Conservation (phyloP, 208 protist species). For the Acanthamoeba polyphaga region DNA sequence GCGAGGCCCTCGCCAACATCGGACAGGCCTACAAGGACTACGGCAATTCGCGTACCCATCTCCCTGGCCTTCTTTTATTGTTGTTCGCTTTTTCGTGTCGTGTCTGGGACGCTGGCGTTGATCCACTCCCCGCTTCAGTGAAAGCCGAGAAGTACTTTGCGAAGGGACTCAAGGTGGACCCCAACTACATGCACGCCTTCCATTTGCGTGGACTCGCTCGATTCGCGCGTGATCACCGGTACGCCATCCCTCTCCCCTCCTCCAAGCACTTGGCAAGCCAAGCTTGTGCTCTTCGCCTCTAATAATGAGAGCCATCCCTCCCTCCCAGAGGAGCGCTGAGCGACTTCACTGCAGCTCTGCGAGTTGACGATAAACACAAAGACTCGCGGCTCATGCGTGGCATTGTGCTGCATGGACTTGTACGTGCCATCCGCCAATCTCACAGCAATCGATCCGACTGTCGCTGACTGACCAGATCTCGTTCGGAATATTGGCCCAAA, state of each 20-base stretch:
- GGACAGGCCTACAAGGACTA: slow-evolving; percentile 85
- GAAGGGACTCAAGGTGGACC: slow-evolving; percentile 75
- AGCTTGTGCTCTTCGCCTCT: background rate
- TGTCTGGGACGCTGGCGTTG: too few relatives aligned
- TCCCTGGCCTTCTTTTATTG: background rate
- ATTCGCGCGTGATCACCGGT: slow-evolving; percentile 79
- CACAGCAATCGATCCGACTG: background rate
- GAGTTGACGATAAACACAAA: slow-evolving; percentile 70
- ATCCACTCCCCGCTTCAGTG: background rate
- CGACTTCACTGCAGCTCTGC: slow-evolving; percentile 78
- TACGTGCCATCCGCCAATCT: background rate
- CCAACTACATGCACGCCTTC: slow-evolving; percentile 82
- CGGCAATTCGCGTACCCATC: slow-evolving; percentile 73
- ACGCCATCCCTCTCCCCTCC: background rate
- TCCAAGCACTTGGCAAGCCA: too few relatives aligned
- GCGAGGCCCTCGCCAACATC: slow-evolving; percentile 84
- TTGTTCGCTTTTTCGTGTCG: too few relatives aligned
- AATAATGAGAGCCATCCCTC: background rate
- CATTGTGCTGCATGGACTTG: slow-evolving; percentile 75
- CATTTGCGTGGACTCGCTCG: slow-evolving; percentile 82
- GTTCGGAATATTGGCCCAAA: background rate
- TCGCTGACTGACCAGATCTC: background rate
- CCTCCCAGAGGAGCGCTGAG: slow-evolving; percentile 73
- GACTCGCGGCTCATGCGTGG: slow-evolving; percentile 82
- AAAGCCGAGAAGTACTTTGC: slow-evolving; percentile 76